Percentiles rank a stretch among this genome's conserved stretches.
These are phyloP conservation scores for Kingdonia uniflora DNA, from an alignment of 164 flowering plant species.

Conservation along the genomic window DNA sequence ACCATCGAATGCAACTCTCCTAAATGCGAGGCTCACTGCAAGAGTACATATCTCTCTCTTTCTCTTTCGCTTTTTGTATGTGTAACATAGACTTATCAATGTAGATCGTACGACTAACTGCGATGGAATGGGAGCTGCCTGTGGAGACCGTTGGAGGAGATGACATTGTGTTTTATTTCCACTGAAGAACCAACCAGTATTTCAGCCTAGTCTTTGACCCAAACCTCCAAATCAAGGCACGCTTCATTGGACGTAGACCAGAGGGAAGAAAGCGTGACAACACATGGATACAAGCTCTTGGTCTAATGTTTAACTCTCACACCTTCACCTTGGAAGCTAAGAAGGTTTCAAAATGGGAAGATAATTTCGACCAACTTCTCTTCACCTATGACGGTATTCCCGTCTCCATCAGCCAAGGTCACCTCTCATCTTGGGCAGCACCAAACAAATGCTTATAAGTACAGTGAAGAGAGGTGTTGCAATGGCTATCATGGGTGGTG, in stretches of 20 bases:
- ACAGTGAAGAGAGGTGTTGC: constrained; percentile 15
- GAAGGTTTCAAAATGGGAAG: constrained; percentile 27
- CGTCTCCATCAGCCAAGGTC: constrained; percentile 5
- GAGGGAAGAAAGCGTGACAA: constrained; percentile 24
- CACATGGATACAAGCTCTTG: constrained; percentile 39
- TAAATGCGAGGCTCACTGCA: constrained; percentile 24
- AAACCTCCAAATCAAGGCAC: constrained; percentile 33
- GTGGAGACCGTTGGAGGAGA: constrained; percentile 37
- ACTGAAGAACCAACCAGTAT: constrained; percentile 20
- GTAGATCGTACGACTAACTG: constrained; percentile 28
- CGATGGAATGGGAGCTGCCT: constrained; percentile 27
- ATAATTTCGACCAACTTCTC: constrained; percentile 17
- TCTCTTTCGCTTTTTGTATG: neutral
- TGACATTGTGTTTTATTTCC: constrained; percentile 34
- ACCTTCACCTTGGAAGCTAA: constrained; percentile 21
- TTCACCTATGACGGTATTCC: constrained; percentile 20
- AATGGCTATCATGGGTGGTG: too few relatives aligned
- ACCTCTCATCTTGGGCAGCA: constrained; percentile 18
- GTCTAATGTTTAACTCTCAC: constrained; percentile 21
- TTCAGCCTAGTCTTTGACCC: constrained; percentile 31
- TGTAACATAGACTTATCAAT: too few relatives aligned
- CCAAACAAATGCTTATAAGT: constrained; percentile 7
- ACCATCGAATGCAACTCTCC: constrained; percentile 20
- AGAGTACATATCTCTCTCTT: constrained; percentile 9
- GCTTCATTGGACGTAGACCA: constrained; percentile 32